Percentiles rank a stretch among this genome's conserved stretches.
Evolutionary conservation across 2,329 filamentous ascomycete genomes (phyloP).

Genomic region (Phaeosphaeriaceae sp.): DNA sequence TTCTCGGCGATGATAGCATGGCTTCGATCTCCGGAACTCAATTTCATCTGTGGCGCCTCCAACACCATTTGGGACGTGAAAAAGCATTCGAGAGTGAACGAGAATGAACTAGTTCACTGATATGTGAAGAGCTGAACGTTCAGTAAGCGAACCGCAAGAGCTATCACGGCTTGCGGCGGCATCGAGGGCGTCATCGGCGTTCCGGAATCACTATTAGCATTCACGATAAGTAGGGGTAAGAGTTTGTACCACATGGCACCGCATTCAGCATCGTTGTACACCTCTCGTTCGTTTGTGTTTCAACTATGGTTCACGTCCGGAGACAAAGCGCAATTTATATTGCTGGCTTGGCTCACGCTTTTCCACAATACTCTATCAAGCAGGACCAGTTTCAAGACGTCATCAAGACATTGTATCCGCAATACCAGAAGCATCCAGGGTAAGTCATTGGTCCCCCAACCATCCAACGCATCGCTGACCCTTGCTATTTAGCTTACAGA

Average conservation of each 20-base stretch:
- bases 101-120: neutral
- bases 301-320: neutral
- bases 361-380: conserved; percentile 18
- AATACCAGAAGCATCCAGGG: conserved; percentile 14
- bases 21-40: neutral
- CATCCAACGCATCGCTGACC: neutral
- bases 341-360: conserved; percentile 26
- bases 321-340: conserved; percentile 14
- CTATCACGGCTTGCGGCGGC: neutral
- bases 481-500: conserved; percentile 18
- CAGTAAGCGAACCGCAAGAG: neutral
- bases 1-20: neutral
- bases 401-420: conserved; percentile 18
- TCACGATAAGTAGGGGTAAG: neutral
- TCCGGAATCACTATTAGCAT: neutral
- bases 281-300: neutral
- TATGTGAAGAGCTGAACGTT: neutral
- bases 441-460: neutral
- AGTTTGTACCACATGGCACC: neutral
- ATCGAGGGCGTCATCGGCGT: neutral
- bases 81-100: neutral
- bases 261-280: neutral
- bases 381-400: conserved; percentile 20
- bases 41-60: neutral
- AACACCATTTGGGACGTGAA: neutral